phyloP scores from a whole-genome alignment of 2,329 filamentous ascomycete species.

The Cladorrhinum sp. region DNA sequence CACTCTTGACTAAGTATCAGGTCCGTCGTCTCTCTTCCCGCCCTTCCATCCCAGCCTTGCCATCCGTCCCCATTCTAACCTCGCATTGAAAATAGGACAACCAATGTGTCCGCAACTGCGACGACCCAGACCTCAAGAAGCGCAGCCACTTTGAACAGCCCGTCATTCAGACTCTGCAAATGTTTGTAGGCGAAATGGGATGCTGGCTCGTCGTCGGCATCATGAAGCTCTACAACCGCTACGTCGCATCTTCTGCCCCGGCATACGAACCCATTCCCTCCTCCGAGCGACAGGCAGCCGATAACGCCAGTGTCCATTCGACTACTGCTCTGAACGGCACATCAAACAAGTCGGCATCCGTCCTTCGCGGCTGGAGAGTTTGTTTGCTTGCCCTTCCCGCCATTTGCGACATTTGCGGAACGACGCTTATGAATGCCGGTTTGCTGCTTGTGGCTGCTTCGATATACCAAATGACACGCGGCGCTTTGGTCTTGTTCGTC shows the following conservation, averaged over 20 bases:
- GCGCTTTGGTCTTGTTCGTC: conserved; percentile 91
- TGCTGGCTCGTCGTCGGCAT: conserved; percentile 87
- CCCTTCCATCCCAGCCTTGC: no score
- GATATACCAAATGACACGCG: conserved; percentile 98
- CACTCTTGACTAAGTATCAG: conserved; percentile 93
- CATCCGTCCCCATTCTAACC: not conserved
- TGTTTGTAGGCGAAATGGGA: conserved; percentile 96
- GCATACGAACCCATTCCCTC: conserved; percentile 64
- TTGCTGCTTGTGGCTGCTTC: conserved; percentile 90
- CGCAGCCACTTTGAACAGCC: conserved; percentile 84
- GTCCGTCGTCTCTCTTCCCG: conserved; percentile 43
- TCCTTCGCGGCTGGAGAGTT: conserved; percentile 69
- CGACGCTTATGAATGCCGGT: conserved; percentile 95
- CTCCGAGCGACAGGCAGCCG: conserved; percentile 38
- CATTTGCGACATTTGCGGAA: conserved; percentile 90
- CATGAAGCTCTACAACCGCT: conserved; percentile 63
- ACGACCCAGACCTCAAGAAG: conserved; percentile 62
- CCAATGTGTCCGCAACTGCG: conserved; percentile 92
- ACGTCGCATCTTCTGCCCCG: conserved; percentile 41
- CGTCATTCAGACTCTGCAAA: conserved; percentile 92
- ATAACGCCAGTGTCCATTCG: conserved; percentile 43
- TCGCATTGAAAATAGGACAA: conserved; percentile 64
- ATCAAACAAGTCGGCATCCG: conserved; percentile 38
- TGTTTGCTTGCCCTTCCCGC: conserved; percentile 78
- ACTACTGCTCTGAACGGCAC: conserved; percentile 44